Conservation (phyloP, 2,329 filamentous ascomycete genomes). For the Aureobasidium sp. region DNA sequence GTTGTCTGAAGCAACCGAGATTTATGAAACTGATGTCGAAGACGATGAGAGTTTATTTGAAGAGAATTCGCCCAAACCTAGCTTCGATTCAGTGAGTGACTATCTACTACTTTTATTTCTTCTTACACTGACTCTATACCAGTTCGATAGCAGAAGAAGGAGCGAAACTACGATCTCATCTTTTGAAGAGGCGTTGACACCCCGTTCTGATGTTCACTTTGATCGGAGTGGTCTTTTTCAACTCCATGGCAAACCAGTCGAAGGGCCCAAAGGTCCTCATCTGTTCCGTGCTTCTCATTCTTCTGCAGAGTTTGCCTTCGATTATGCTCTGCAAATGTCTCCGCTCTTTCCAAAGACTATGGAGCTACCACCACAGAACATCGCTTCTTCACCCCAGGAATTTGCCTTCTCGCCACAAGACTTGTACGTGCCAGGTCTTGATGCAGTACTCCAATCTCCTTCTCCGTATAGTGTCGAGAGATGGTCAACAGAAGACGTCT, state of each 20-base stretch:
- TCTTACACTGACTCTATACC: constrained; percentile 19
- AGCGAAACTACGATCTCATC: constrained; percentile 85
- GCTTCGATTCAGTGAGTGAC: constrained; percentile 63
- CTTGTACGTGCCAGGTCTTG: constrained; percentile 20
- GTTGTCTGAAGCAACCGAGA: constrained; percentile 65
- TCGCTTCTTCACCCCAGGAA: constrained; percentile 18
- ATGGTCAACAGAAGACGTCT: constrained; percentile 72
- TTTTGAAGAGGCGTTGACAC: constrained; percentile 76
- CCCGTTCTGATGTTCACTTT: constrained; percentile 52
- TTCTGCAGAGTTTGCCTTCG: constrained; percentile 45
- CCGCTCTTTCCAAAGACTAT: constrained; percentile 58
- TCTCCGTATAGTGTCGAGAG: constrained; percentile 44
- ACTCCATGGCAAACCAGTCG: constrained; percentile 60
- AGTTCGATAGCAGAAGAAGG: constrained; percentile 51
- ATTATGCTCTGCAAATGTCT: constrained; percentile 59
- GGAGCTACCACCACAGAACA: constrained; percentile 38
- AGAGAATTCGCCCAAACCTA: constrained; percentile 52
- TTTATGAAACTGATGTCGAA: constrained; percentile 70
- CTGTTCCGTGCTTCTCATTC: constrained; percentile 69
- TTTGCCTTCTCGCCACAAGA: constrained; percentile 34
- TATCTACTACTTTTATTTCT: not conserved
- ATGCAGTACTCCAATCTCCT: constrained; percentile 12
- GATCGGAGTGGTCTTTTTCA: constrained; percentile 49
- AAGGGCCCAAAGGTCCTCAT: constrained; percentile 79
- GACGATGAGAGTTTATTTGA: constrained; percentile 54